Evolutionary conservation across 129 eudicot genomes (phyloP), one percentile per base, ranked within the genome.

Genomic region (Glebionis coronaria): DNA sequence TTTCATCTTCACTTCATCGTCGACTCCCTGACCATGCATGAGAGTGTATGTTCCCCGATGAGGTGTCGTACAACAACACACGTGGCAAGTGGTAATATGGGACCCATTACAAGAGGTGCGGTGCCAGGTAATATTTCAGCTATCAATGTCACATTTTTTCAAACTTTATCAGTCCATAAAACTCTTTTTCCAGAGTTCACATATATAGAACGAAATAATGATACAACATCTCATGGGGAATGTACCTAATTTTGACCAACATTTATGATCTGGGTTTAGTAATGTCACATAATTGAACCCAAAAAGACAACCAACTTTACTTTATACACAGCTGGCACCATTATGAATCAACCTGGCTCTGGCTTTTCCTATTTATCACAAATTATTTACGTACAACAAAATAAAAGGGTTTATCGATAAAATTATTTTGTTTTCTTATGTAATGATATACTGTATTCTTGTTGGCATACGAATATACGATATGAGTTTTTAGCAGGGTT

Each of bases 301-400:
- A 20, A 28, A 64, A 73, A 55, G 58, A 73, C 58, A 73, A 40
- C 18, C 35, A 63, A 38, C 25, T 64, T 44, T 54, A 44, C 55
- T 55, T 28, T 54, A 13, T 63, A 73, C 57, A 55, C 78, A 73
- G 65, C 71, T 73, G 71, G 58, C 78, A 73, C 70, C 64, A 9
- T 56, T 61, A 61, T 61, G 51, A 40, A n/a, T 50, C 70, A 60
- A 71, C 68, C 66, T 19, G 52, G 29, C 55, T 21, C 66, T 19
- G 52, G 29, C 55, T 21, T 19, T 65, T 65, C 19, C 18, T 25
- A 25, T 49, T 46, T 14, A 2, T 65, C 6, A 3, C 1, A 25
- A 1, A 6, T 42, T 19, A 21, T 27, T 47, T 31, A 31, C 35
- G 35, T 28, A 28, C 38, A 31, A 31, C 38, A 31, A 31, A 31